Evolutionary conservation across 2,329 filamentous ascomycete genomes (phyloP).

Genomic region (Alternaria sp.): DNA sequence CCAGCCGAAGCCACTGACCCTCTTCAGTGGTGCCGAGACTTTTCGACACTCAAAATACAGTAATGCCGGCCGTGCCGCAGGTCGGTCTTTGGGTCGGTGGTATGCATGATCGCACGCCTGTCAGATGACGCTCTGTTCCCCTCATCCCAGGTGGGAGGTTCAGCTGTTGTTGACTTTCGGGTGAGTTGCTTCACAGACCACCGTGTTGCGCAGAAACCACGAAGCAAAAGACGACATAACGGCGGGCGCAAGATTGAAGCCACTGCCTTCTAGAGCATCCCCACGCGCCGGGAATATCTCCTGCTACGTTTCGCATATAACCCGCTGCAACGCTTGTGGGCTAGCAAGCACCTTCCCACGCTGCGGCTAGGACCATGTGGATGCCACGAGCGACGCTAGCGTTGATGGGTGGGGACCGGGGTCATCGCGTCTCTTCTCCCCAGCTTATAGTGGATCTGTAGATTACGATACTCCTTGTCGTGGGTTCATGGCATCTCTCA

Average conservation of each 20-base stretch:
- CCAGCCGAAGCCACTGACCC: conserved; percentile 10
- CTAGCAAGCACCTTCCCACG: conserved; percentile 4
- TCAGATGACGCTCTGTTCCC: conserved; percentile 15
- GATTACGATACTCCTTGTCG: conserved; percentile 14
- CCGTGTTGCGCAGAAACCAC: conserved; percentile 2
- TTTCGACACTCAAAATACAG: neutral
- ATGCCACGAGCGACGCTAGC: conserved; percentile 11
- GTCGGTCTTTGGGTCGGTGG: neutral
- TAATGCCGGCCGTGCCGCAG: conserved; percentile 1
- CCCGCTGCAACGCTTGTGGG: neutral
- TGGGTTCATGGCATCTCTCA: conserved; percentile 11
- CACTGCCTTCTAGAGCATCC: neutral
- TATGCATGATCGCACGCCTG: conserved; percentile 8
- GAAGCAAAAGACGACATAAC: neutral
- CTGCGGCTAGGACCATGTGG: neutral
- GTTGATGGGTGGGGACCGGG: conserved; percentile 14
- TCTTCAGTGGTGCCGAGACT: conserved; percentile 6
- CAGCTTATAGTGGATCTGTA: conserved; percentile 19
- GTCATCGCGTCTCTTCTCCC: neutral
- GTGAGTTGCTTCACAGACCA: neutral
- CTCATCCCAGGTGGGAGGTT: neutral
- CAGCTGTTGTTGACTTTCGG: neutral
- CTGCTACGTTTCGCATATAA: conserved; percentile 4
- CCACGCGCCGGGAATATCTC: neutral
- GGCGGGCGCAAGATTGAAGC: neutral